These are phyloP conservation scores for Picea engelmannii DNA, from an alignment of 83 land plant genomes.

Conservation along the genomic window DNA sequence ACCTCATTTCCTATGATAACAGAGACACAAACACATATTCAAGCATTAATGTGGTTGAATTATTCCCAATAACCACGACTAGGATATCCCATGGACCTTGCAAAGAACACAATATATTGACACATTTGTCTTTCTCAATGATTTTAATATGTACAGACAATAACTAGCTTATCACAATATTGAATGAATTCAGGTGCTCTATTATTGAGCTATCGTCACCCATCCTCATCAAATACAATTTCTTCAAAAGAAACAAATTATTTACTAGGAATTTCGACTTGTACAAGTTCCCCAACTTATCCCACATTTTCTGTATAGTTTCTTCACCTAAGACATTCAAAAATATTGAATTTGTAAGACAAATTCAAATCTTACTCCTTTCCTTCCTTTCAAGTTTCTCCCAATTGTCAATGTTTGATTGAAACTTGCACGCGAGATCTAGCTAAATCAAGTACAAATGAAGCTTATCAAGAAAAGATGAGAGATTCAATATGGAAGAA, in stretches of 20 bases:
- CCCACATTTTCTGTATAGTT: too few species aligned
- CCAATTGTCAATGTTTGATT: too few species aligned
- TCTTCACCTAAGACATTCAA: too few species aligned
- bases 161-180: not conserved
- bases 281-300: too few species aligned
- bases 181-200: not conserved
- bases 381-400: too few species aligned
- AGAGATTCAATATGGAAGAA: too few species aligned
- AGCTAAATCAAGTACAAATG: too few species aligned
- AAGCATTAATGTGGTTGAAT: not conserved
- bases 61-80: not conserved
- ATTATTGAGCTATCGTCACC: not conserved
- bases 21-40: not conserved
- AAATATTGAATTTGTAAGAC: too few species aligned
- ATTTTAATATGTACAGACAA: not conserved
- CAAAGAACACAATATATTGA: not conserved
- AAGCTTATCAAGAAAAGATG: too few species aligned
- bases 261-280: too few species aligned
- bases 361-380: too few species aligned
- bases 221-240: not conserved
- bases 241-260: not conserved
- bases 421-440: too few species aligned
- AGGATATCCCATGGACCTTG: not conserved
- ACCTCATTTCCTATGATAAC: not conserved
- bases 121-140: not conserved